Base-by-base conservation (phyloP, 1,284 basidiomycete species). In the Xanthoconium separans region DNA sequence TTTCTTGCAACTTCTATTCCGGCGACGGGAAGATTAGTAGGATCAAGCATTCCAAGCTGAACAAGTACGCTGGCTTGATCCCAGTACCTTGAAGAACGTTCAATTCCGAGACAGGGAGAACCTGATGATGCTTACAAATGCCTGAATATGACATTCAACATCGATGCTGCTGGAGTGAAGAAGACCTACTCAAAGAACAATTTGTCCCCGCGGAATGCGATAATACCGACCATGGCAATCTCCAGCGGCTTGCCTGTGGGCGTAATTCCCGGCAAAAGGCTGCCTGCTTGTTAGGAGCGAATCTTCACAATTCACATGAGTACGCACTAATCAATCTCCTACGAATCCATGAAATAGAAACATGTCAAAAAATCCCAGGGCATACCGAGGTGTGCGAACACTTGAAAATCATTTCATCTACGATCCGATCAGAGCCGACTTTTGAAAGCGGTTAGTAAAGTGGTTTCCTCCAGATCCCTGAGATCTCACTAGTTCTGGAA, bases 201-300 rank as follows among this genome's bases (percentile, higher is more conserved):
- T 57, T 78, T 77, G 60, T 82, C 78, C 9, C 81, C 79, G 52
- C 77, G 70, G 52, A 82, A 77, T 22, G 77, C 78, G 18, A 81
- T 71, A 13, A 82, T 70, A 9, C 77, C 77, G n/a, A 80, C 77
- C 56, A 82, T 65, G 1, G 79, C 77, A 4, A 81, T 71, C 50
- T 75, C 71, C 29, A 81, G 60, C 7, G 66, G 61, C 54, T 73
- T 77, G 24, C 75, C 74, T 1, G 77, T 81, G 20, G 80, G 77
- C 36, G 75, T 73, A 22, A 81, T 61, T 18, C 77, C 77, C 4
- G 77, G 78, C 15, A 79, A 63, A 53, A 81, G 51, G 44, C 68
- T 69, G 34, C 36, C 4, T 6, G 16, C 7, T 42, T 40, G 47
- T 65, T 18, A 6, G 47, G 8, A 50, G 9, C 33, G 44, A 42